Percentiles rank a stretch among this genome's conserved stretches.
Evolutionary conservation across 495 filamentous ascomycete species (phyloP).

Genomic region (Jackrogersella multiformis): DNA sequence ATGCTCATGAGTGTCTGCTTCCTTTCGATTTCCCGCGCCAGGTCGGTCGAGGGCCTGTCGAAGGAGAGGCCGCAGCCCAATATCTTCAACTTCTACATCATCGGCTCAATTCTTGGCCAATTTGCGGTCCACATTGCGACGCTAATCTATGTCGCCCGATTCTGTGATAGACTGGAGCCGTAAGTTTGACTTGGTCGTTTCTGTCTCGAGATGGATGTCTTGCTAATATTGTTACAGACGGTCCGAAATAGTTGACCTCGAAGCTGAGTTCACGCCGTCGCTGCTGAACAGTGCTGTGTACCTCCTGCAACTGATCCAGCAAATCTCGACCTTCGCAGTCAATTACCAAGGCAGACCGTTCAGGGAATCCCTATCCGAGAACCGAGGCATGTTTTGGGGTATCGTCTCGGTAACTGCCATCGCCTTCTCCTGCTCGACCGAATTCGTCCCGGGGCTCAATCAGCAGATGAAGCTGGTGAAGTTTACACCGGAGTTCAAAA

Average conservation of each 20-base stretch:
- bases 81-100: constrained; percentile 99
- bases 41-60: constrained; percentile 91
- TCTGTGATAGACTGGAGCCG: constrained; percentile 84
- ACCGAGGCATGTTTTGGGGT: constrained; percentile 97
- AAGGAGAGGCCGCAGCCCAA: constrained; percentile 98
- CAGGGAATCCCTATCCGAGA: constrained; percentile 93
- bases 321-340: constrained; percentile 99
- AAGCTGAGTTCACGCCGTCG: constrained; percentile 93
- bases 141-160: constrained; percentile 91
- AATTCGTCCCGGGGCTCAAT: constrained; percentile 96
- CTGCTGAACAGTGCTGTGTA: constrained; percentile 97
- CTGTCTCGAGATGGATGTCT: constrained; percentile 41
- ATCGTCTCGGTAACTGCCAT: constrained; percentile 86
- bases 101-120: constrained; percentile 95
- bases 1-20: constrained; percentile 99
- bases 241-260: constrained; percentile 80
- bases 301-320: constrained; percentile 97
- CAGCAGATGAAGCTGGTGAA: constrained; percentile 90
- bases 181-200: constrained; percentile 56
- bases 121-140: constrained; percentile 97
- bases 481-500: constrained; percentile 91
- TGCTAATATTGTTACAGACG: constrained; percentile 59
- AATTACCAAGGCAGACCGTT: constrained; percentile 99
- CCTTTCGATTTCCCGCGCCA: constrained; percentile 93
- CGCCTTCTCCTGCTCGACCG: constrained; percentile 95